Evolutionary conservation across 2,329 filamentous ascomycete genomes (phyloP), one percentile per base, ranked within the genome.

Genomic region (Pyricularia sp.): DNA sequence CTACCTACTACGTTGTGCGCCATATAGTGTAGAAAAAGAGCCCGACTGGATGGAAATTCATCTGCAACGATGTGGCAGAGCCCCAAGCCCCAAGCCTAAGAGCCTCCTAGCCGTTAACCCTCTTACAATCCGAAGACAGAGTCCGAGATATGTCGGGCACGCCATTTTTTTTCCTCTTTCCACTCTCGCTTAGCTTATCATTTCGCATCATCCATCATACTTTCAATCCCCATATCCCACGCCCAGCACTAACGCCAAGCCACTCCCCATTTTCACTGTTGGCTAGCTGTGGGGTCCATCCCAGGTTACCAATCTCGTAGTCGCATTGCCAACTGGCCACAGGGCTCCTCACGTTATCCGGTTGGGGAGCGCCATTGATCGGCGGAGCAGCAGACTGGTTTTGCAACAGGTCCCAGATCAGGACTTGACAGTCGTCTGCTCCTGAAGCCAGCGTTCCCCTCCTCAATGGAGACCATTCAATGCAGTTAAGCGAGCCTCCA

Each of bases 321-420:
- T 94, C 91, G 74, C 90, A 93, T 73, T 88, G 84, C 91, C 91
- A 96, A 72, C 84, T 87, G 5, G 88, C 88, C 3, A 89, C 84
- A 0, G 91, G 91, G 26, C 82, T 87, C 67, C 84, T 84, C 73
- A 77, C 81, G 73, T 80, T 88, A 59, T 87, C 84, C 22, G 78
- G 73, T 62, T 78, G 78, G 3, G 78, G 76, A 1, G 77, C 75
- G 44, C 83, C 83, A 68, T 84, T 85, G 53, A 78, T 71, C 10
- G 77, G 71, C 28, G 79, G 69, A 53, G 77, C 74, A 67, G 82
- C 28, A 26, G 81, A 68, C 75, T 78, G 72, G 76, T 82, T 82
- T 71, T 89, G 93, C 68, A 97, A 82, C 10, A 99, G 81, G 75
- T 99, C 94, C 94, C 94, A 99, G 19, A 97, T 82, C 35, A 97